Base-by-base conservation (phyloP, 2,329 filamentous ascomycete species). In the Penicillium psychrosexuale region DNA sequence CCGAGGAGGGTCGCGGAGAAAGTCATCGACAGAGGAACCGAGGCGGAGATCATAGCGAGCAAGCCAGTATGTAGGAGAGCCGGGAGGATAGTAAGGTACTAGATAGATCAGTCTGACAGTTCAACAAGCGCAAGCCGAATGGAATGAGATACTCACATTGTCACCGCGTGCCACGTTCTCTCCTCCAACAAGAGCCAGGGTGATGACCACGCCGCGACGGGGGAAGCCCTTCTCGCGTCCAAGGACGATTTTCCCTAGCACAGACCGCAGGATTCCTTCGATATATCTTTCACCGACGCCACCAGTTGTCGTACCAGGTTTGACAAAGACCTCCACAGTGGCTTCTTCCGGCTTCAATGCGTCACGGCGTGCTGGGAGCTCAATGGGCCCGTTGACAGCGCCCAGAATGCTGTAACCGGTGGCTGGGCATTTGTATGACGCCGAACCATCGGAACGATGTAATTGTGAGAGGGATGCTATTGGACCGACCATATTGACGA, bases 331-430 rank as follows among this genome's bases (percentile, higher is more conserved):
- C 74, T 97, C 94, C 61, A 99, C 80, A 47, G 88, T 84, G 28
- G 93, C 91, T 77, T 97, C 91, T 73, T 96, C 92, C 8, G 94
- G 89, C 62, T 94, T 84, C 72, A 97, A 91, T 24, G 73, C 68
- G 70, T 99, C 93, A 66, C 90, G 85, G 66, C 92, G 84, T 64
- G 86, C 73, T 13, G 73, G 85, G 15, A 93, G 90, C 77, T 99
- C 94, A 63, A 97, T 84, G 15, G 94, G 94, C 0, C 93, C 94
- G 74, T 96, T 97, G 62, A 96, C 91, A 13, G 90, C 87, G 53
- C 88, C 89, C 51, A 95, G 84, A 61, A 97, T 83, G 42, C 86
- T 87, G 74, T 91, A 96, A 46, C 91, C 89, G 5, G 72, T 74
- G 9, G 66, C 63, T 15, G 72, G 72, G 44, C 73, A 76, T 61